These are phyloP conservation scores for Termitomyces sp. DNA, from an alignment of 768 basidiomycete species.

Conservation along the genomic window DNA sequence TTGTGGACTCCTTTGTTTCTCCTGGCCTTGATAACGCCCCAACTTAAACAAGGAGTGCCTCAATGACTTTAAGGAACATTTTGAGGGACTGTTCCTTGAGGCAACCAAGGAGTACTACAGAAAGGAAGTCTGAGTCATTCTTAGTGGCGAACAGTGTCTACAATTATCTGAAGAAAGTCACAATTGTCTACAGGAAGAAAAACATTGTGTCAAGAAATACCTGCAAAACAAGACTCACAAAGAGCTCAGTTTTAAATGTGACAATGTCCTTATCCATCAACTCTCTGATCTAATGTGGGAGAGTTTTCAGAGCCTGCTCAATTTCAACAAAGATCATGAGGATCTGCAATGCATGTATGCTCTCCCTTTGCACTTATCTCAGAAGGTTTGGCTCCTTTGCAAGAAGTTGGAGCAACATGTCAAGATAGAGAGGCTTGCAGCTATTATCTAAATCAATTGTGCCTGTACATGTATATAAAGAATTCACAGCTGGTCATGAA, in stretches of 20 bases:
- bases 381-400: slow-evolving; percentile 88
- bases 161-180: slow-evolving; percentile 96
- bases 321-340: slow-evolving; percentile 94
- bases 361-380: slow-evolving; percentile 88
- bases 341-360: slow-evolving; percentile 98
- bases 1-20: slow-evolving; percentile 96
- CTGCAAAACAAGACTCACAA: slow-evolving; percentile 90
- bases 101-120: slow-evolving; percentile 94
- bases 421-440: slow-evolving; percentile 55
- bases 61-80: slow-evolving; percentile 92
- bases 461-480: too few species aligned
- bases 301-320: slow-evolving; percentile 89
- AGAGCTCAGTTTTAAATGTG: slow-evolving; percentile 82
- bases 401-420: slow-evolving; percentile 96
- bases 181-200: slow-evolving; percentile 90
- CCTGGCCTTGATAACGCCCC: slow-evolving; percentile 87
- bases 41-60: slow-evolving; percentile 94
- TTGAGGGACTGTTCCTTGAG: slow-evolving; percentile 85
- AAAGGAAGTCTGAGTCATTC: slow-evolving; percentile 89
- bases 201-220: slow-evolving; percentile 94
- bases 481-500: too few species aligned
- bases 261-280: slow-evolving; percentile 89
- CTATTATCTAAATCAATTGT: too few species aligned
- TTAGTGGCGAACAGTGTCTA: slow-evolving; percentile 90
- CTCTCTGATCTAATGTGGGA: slow-evolving; percentile 93